Conservation (phyloP, 2,329 filamentous ascomycete genomes). For the Myriosclerotinia scirpicola region DNA sequence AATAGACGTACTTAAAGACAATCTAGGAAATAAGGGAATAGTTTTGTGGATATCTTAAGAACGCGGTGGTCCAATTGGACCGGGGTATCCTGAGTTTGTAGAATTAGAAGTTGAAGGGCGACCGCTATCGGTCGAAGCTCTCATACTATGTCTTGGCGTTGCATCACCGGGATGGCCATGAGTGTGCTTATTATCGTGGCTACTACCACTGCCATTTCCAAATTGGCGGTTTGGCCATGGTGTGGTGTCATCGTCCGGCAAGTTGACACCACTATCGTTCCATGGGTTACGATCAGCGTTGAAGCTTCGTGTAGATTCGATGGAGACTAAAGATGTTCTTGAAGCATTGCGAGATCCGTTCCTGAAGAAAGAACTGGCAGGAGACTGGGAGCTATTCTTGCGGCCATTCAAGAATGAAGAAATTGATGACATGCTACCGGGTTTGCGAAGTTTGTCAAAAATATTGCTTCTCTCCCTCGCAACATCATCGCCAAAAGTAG, state of each 20-base stretch:
- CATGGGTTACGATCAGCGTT: constrained; percentile 92
- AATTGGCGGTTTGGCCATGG: constrained; percentile 63
- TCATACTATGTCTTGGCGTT: constrained; percentile 79
- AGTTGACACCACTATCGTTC: constrained; percentile 96
- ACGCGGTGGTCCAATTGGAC: constrained; percentile 86
- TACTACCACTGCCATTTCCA: constrained; percentile 60
- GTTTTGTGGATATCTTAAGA: constrained; percentile 43
- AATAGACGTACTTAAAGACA: constrained; percentile 27
- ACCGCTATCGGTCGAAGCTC: constrained; percentile 86
- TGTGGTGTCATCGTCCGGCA: constrained; percentile 76
- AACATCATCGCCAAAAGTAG: constrained; percentile 78
- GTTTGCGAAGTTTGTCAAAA: constrained; percentile 91
- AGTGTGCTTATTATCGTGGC: constrained; percentile 61
- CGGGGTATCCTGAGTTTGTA: constrained; percentile 93
- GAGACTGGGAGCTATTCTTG: constrained; percentile 88
- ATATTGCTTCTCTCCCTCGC: constrained; percentile 77
- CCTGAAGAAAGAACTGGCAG: constrained; percentile 84
- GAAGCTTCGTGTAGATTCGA: constrained; percentile 90
- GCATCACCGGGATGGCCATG: constrained; percentile 71
- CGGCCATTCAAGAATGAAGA: constrained; percentile 93
- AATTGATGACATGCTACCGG: constrained; percentile 89
- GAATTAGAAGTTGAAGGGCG: constrained; percentile 94
- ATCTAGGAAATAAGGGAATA: constrained; percentile 39
- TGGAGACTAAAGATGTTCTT: constrained; percentile 92
- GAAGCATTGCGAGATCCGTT: constrained; percentile 84